Percentiles rank a stretch among this genome's conserved stretches.
Evolutionary conservation across 108 stramenopile species (phyloP).

Genomic region (Aurantiochytrium sp.): DNA sequence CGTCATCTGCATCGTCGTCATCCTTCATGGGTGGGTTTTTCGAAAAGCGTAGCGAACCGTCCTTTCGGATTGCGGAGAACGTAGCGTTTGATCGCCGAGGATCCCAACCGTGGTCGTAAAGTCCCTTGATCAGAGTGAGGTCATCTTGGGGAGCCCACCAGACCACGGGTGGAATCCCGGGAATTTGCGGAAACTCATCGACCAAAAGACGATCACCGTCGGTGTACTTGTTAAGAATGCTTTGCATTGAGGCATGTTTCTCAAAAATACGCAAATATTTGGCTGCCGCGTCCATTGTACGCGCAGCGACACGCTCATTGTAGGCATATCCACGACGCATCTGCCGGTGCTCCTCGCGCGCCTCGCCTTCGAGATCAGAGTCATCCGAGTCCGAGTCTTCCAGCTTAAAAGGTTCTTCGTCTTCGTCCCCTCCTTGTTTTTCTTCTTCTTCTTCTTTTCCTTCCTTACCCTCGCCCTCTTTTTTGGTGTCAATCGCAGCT

Average conservation of each 20-base stretch:
- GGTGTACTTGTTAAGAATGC: not conserved
- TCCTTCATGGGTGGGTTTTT: not conserved
- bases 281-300: not conserved
- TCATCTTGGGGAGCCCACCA: not conserved
- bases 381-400: constrained; percentile 1
- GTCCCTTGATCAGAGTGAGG: not conserved
- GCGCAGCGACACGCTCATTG: not conserved
- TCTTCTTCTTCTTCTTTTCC: not conserved
- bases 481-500: not conserved
- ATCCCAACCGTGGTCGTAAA: not conserved
- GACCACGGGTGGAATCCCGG: not conserved
- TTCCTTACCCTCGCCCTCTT: not conserved
- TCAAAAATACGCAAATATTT: not conserved
- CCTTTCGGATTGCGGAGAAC: not conserved
- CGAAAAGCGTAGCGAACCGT: not conserved
- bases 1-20: not conserved
- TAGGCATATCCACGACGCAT: not conserved
- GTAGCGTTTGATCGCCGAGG: not conserved
- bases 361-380: not conserved
- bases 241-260: not conserved
- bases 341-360: not conserved
- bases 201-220: not conserved
- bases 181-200: not conserved
- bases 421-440: not conserved
- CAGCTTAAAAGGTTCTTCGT: not conserved